Conservation (phyloP, 2,329 filamentous ascomycete genomes). For the Cladophialophora bantiana region DNA sequence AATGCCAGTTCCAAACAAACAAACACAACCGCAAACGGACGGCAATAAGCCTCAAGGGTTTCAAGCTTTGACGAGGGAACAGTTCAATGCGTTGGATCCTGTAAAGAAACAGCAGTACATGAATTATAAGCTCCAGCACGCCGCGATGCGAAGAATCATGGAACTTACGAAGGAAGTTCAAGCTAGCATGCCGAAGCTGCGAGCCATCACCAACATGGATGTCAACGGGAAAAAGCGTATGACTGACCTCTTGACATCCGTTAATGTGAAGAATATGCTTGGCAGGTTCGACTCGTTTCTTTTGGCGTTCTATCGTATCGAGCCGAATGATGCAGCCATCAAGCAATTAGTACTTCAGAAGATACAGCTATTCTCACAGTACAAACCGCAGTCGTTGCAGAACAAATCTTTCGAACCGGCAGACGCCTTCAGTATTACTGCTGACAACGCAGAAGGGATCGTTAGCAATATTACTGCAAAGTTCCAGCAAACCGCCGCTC, state of each 20-base stretch:
- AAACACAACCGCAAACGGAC: slow-evolving; percentile 20
- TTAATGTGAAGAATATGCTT: slow-evolving; percentile 52
- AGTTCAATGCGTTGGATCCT: slow-evolving; percentile 47
- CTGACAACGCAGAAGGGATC: slow-evolving; percentile 48
- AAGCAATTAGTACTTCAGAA: slow-evolving; percentile 45
- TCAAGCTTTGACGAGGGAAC: slow-evolving; percentile 34
- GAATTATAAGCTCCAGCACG: slow-evolving; percentile 41
- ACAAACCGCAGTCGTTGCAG: slow-evolving; percentile 44
- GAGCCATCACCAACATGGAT: slow-evolving; percentile 47
- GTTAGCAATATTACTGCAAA: slow-evolving; percentile 51
- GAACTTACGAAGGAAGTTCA: slow-evolving; percentile 50
- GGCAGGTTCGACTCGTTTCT: slow-evolving; percentile 53
- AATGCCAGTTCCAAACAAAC: slow-evolving; percentile 26
- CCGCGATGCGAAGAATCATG: slow-evolving; percentile 48
- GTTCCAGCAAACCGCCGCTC: slow-evolving; percentile 49
- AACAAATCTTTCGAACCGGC: slow-evolving; percentile 50
- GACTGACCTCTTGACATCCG: slow-evolving; percentile 45
- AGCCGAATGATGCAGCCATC: slow-evolving; percentile 47
- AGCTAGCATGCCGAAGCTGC: slow-evolving; percentile 45
- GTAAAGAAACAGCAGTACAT: slow-evolving; percentile 51
- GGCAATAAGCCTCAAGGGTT: slow-evolving; percentile 14
- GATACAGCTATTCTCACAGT: slow-evolving; percentile 55
- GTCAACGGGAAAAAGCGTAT: slow-evolving; percentile 36
- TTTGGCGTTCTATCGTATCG: slow-evolving; percentile 48
- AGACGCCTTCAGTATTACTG: slow-evolving; percentile 54